phyloP scores from a whole-genome alignment of 164 flowering plant genomes.

The Magnolia sinica region DNA sequence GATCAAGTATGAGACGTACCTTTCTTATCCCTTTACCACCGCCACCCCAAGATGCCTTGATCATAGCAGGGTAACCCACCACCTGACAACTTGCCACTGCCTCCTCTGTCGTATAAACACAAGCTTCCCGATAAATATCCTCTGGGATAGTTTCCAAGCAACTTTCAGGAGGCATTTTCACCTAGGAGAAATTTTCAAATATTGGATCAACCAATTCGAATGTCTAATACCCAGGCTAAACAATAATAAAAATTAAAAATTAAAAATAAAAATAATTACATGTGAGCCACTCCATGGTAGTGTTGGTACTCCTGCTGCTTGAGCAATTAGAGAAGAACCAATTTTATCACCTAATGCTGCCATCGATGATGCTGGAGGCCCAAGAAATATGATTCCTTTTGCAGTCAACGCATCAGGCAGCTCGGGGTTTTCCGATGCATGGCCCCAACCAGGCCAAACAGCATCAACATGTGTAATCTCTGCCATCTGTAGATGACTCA shows the following conservation, averaged over 20 bases:
- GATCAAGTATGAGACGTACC: constrained; percentile 40
- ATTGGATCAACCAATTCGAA: background rate
- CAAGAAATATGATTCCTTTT: constrained; percentile 86
- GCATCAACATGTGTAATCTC: constrained; percentile 95
- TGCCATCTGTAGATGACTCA: constrained; percentile 61
- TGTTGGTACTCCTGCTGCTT: constrained; percentile 98
- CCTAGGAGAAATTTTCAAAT: constrained; percentile 41
- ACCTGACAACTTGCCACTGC: constrained; percentile 96
- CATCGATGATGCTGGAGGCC: constrained; percentile 96
- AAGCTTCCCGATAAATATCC: constrained; percentile 79
- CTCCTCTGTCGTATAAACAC: constrained; percentile 94
- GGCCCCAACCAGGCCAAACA: constrained; percentile 99
- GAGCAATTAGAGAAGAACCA: constrained; percentile 98
- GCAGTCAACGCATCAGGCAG: constrained; percentile 87
- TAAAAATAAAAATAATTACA: constrained; percentile 38
- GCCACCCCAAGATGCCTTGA: constrained; percentile 99
- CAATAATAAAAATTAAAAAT: background rate
- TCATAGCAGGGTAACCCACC: constrained; percentile 99
- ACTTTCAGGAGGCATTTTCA: constrained; percentile 75
- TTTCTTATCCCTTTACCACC: constrained; percentile 99
- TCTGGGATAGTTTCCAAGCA: constrained; percentile 82
- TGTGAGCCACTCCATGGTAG: constrained; percentile 99
- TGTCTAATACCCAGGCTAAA: background rate
- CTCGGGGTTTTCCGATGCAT: constrained; percentile 99
- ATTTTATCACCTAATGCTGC: constrained; percentile 97